Conservation (phyloP, 305 asterid species). For the Salvia sclarea region DNA sequence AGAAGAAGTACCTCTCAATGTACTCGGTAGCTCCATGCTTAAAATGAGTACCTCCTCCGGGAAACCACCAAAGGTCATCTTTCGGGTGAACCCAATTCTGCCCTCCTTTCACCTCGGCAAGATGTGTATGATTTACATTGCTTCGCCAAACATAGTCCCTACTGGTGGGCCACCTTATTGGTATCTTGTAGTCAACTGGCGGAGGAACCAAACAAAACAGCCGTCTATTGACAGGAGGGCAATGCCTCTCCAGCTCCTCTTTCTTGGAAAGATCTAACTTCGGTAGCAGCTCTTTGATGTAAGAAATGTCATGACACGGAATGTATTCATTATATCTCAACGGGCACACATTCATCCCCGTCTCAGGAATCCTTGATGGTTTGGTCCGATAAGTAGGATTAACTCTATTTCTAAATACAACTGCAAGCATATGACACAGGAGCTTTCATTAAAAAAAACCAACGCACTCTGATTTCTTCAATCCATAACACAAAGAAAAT, state of each 20-base stretch:
- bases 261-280: conserved; percentile 65
- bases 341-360: conserved; percentile 80
- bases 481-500: not conserved
- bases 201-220: conserved; percentile 91
- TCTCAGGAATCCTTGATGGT: conserved; percentile 61
- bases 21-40: conserved; percentile 94
- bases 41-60: conserved; percentile 98
- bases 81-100: conserved; percentile 92
- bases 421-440: conserved; percentile 32
- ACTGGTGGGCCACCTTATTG: conserved; percentile 90
- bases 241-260: conserved; percentile 92
- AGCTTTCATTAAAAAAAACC: conserved; percentile 26
- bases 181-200: conserved; percentile 82
- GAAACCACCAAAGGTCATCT: conserved; percentile 88
- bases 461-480: not conserved
- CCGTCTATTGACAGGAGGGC: conserved; percentile 67
- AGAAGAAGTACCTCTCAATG: conserved; percentile 62
- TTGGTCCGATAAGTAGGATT: conserved; percentile 55
- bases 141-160: conserved; percentile 93
- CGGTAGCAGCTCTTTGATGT: conserved; percentile 64
- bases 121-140: conserved; percentile 85
- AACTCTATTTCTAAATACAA: conserved; percentile 58
- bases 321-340: conserved; percentile 71
- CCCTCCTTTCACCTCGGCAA: conserved; percentile 92
- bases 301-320: conserved; percentile 80